Evolutionary conservation across 169 alveolate genomes (phyloP).

Genomic region (Eimeria sp.): DNA sequence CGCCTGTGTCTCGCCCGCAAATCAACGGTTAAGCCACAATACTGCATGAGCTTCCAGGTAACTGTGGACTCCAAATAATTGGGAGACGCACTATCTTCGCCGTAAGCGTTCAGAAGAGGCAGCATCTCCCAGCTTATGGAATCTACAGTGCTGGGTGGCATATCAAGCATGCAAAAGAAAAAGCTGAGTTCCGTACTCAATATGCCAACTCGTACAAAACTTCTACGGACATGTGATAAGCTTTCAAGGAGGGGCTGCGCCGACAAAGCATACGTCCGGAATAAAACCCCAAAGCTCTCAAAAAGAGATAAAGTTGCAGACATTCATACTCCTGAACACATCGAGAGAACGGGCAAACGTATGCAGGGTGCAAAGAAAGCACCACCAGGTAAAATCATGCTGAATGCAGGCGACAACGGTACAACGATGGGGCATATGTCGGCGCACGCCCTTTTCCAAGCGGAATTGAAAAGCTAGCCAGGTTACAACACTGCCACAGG

Average conservation of each 20-base stretch:
- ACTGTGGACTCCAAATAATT: background rate
- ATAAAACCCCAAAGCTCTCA: background rate
- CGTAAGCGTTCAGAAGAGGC: background rate
- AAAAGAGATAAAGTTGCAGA: background rate
- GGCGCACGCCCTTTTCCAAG: background rate
- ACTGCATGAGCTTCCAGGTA: background rate
- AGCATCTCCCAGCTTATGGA: background rate
- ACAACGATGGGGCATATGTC: background rate
- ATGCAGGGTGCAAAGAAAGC: background rate
- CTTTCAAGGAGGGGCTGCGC: background rate
- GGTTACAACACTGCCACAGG: background rate
- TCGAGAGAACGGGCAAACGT: too few species aligned
- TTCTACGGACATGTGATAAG: too few species aligned
- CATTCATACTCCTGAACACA: background rate
- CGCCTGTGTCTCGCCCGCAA: background rate
- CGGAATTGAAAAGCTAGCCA: background rate
- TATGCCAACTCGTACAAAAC: background rate
- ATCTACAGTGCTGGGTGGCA: background rate
- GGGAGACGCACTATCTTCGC: background rate
- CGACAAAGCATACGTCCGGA: background rate
- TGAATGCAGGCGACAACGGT: background rate
- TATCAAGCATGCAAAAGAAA: background rate
- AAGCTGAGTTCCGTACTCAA: background rate
- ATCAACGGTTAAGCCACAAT: background rate
- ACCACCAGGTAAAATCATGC: background rate